phyloP scores from a whole-genome alignment of 345 rosid genomes.

The Camelina sativa region DNA sequence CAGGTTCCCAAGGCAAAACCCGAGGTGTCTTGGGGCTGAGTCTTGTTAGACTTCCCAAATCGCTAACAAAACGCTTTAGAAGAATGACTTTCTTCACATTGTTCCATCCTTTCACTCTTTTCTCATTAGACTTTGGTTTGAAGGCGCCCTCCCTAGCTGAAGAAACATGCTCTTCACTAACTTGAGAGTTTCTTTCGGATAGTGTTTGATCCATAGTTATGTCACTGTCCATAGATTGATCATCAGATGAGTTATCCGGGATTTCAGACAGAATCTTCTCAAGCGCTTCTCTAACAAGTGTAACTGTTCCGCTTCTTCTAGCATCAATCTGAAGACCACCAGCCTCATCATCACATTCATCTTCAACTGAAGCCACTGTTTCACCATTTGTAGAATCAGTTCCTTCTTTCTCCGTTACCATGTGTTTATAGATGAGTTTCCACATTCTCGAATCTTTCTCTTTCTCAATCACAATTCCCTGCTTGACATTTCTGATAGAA shows the following conservation, averaged over 20 bases:
- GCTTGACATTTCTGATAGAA: slow-evolving; percentile 21
- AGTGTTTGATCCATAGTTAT: slow-evolving; percentile 49
- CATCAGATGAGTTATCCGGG: slow-evolving; percentile 62
- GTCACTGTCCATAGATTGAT: slow-evolving; percentile 53
- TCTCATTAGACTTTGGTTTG: slow-evolving; percentile 45
- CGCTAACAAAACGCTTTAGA: slow-evolving; percentile 77
- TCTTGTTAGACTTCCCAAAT: slow-evolving; percentile 67
- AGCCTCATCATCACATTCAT: slow-evolving; percentile 45
- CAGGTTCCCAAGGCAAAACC: slow-evolving; percentile 51
- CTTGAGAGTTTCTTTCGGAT: slow-evolving; percentile 43
- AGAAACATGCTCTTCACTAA: slow-evolving; percentile 37
- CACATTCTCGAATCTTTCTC: slow-evolving; percentile 64
- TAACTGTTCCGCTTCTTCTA: slow-evolving; percentile 60
- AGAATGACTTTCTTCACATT: slow-evolving; percentile 74
- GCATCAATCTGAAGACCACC: slow-evolving; percentile 45
- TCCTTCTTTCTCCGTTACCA: slow-evolving; percentile 69
- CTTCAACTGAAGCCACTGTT: slow-evolving; percentile 27
- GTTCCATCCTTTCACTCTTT: slow-evolving; percentile 75
- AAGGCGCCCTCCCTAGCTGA: slow-evolving; percentile 24
- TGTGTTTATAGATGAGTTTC: slow-evolving; percentile 72
- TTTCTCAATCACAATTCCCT: slow-evolving; percentile 49
- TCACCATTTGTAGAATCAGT: slow-evolving; percentile 45
- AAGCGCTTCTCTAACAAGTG: slow-evolving; percentile 78
- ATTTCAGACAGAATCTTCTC: slow-evolving; percentile 78
- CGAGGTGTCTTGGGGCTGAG: slow-evolving; percentile 54